Base-by-base conservation (phyloP, 2,329 filamentous ascomycete species). In the Fusarium sublunatum region DNA sequence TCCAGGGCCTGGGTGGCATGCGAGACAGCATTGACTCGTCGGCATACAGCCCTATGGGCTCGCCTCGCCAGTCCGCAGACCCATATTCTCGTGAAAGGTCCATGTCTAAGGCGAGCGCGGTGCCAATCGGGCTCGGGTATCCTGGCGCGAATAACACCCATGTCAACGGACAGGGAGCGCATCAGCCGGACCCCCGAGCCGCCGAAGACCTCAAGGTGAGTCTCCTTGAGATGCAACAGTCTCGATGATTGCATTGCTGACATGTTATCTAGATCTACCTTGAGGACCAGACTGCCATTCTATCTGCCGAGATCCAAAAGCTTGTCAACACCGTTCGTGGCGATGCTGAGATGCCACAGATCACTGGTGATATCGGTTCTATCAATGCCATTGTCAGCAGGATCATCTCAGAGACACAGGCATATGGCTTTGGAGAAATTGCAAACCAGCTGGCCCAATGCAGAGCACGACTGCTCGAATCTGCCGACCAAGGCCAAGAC, bases 291-390 rank as follows among this genome's bases (percentile, higher is more conserved):
- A 93, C 90, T 10, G 90, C 91, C 46, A 80, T 88, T 4, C 83
- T 96, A 57, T 89, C 95, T 25, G 87, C 92, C 65, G 91, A 88
- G 40, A 93, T 96, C 64, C 91, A 95, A 76, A 86, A 88, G n/a
- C 84, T 96, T 7, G 91, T 96, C 42, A 83, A 85, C 50, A 87
- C 86, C 28, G 89, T 93, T 61, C 88, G 90, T 50, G 82, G 83
- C 46, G 86, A 90, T 64, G 85, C 85, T 28, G 79, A 83, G 26
- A 84, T 90, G 55, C 80, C 84, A 53, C 83, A 87, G 55, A 88
- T 96, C 58, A 85, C 85, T 25, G 83, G 81, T n/a, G 86, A 92
- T 72, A 89, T 95, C 60, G 82, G 81, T 52, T 84, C 88, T 52
- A 94, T 95, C 68, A 85, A 86, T 7, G 82, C 82, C 34, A 86